phyloP scores from a whole-genome alignment of 2,329 filamentous ascomycete species.

The Beauveria sp. region DNA sequence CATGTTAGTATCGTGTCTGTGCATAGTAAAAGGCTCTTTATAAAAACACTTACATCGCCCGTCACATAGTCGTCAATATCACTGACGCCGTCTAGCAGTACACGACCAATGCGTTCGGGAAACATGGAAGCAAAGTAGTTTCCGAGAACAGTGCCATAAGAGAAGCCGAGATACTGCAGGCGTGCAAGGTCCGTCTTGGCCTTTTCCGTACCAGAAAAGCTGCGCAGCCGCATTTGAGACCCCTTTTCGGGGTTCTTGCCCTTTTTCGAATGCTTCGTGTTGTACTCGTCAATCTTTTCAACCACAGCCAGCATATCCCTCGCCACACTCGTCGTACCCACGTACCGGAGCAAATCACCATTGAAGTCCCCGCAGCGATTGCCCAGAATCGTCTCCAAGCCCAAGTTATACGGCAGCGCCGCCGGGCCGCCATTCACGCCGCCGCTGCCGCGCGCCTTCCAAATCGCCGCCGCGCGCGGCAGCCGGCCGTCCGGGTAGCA shows the following conservation, averaged over 20 bases:
- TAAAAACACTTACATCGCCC: slow-evolving; percentile 19
- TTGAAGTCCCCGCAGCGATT: slow-evolving; percentile 21
- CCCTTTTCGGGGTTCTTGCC: background rate
- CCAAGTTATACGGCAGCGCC: slow-evolving; percentile 21
- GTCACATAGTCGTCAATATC: slow-evolving; percentile 30
- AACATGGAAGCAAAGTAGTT: slow-evolving; percentile 30
- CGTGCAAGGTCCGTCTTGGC: slow-evolving; percentile 14
- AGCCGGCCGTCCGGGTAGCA: slow-evolving; percentile 28
- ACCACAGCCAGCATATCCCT: slow-evolving; percentile 38
- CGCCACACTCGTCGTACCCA: slow-evolving; percentile 31
- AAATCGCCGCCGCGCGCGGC: slow-evolving; percentile 21
- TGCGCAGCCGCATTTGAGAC: slow-evolving; percentile 12
- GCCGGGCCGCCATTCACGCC: slow-evolving; percentile 15
- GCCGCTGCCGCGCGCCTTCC: slow-evolving; percentile 27
- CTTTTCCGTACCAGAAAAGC: background rate
- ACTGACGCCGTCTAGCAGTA: slow-evolving; percentile 33
- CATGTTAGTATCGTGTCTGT: background rate
- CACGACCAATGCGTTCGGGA: slow-evolving; percentile 29
- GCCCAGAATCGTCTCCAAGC: slow-evolving; percentile 20
- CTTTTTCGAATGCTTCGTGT: slow-evolving; percentile 11
- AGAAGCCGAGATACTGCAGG: slow-evolving; percentile 43
- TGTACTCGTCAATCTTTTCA: slow-evolving; percentile 31
- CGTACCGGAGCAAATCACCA: slow-evolving; percentile 25
- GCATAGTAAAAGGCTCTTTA: background rate
- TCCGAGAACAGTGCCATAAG: slow-evolving; percentile 33